Conservation (phyloP, 805 yeast species). For the Candida patagonica region DNA sequence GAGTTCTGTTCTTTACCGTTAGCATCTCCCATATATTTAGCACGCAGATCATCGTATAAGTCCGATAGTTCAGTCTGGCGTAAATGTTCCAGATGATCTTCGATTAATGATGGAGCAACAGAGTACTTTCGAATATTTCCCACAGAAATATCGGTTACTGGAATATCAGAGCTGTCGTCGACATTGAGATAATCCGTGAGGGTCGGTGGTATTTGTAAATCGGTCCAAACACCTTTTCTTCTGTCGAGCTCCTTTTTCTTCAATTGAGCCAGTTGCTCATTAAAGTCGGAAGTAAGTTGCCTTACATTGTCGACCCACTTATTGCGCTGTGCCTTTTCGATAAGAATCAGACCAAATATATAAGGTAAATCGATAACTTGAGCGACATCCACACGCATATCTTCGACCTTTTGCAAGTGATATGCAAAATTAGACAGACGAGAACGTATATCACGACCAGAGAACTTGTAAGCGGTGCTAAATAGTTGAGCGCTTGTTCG, state of each 20-base stretch:
- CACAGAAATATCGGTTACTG: slow-evolving; percentile 18
- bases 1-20: not conserved
- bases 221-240: slow-evolving; percentile 49
- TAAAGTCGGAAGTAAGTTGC: slow-evolving; percentile 18
- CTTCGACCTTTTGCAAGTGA: slow-evolving; percentile 21
- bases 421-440: slow-evolving; percentile 19
- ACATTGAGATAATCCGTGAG: slow-evolving; percentile 1
- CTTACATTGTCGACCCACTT: slow-evolving; percentile 22
- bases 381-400: slow-evolving; percentile 24
- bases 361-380: slow-evolving; percentile 29
- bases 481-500: not conserved
- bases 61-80: slow-evolving; percentile 19
- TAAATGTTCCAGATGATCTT: slow-evolving; percentile 10
- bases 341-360: slow-evolving; percentile 28
- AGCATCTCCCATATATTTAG: slow-evolving; percentile 22
- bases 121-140: slow-evolving; percentile 8
- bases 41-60: slow-evolving; percentile 19
- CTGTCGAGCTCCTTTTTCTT: slow-evolving; percentile 47
- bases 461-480: not conserved
- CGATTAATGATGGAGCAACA: not conserved
- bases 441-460: slow-evolving; percentile 12
- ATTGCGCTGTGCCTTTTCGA: slow-evolving; percentile 27
- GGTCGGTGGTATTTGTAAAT: slow-evolving; percentile 29
- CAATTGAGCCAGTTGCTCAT: slow-evolving; percentile 49
- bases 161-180: slow-evolving; percentile 1